Conservation (phyloP, 441 rosid genomes). For the Erodium trifolium region DNA sequence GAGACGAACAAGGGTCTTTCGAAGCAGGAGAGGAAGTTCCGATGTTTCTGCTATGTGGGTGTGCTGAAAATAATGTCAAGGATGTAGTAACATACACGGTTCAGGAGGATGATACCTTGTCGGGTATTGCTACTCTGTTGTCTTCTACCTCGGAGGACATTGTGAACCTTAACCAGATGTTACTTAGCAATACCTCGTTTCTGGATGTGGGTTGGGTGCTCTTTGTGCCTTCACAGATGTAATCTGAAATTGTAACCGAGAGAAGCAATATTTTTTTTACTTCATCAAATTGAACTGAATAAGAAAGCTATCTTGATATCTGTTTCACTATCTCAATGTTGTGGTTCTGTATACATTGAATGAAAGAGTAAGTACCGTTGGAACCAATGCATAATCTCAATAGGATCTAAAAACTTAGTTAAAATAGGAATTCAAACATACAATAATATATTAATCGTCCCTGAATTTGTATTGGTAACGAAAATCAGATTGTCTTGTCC, state of each 20-base stretch:
- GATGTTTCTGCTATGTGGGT: slow-evolving; percentile 45
- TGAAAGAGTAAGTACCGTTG: too few relatives aligned
- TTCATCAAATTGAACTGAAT: background rate
- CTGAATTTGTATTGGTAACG: too few relatives aligned
- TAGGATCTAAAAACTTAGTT: too few relatives aligned
- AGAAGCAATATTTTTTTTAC: too few relatives aligned
- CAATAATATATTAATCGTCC: too few relatives aligned
- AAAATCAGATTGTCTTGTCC: too few relatives aligned
- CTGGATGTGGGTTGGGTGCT: slow-evolving; percentile 34
- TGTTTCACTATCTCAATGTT: too few relatives aligned
- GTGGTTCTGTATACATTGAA: too few relatives aligned
- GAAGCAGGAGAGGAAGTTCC: slow-evolving; percentile 12
- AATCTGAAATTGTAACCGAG: background rate
- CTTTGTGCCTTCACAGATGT: slow-evolving; percentile 28
- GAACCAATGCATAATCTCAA: too few relatives aligned
- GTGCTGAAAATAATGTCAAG: slow-evolving; percentile 26
- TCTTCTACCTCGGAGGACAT: slow-evolving; percentile 26
- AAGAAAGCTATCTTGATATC: background rate
- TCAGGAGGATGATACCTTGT: slow-evolving; percentile 33
- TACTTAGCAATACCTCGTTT: slow-evolving; percentile 18
- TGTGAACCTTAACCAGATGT: slow-evolving; percentile 27
- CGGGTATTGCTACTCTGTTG: slow-evolving; percentile 28
- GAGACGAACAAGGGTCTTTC: slow-evolving; percentile 23
- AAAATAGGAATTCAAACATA: too few relatives aligned
- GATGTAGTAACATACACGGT: slow-evolving; percentile 49